A percentile compares a stretch with the other conserved stretches of the same genome.
Conservation (phyloP, 805 yeast species). For the Alloascoidea africana region DNA sequence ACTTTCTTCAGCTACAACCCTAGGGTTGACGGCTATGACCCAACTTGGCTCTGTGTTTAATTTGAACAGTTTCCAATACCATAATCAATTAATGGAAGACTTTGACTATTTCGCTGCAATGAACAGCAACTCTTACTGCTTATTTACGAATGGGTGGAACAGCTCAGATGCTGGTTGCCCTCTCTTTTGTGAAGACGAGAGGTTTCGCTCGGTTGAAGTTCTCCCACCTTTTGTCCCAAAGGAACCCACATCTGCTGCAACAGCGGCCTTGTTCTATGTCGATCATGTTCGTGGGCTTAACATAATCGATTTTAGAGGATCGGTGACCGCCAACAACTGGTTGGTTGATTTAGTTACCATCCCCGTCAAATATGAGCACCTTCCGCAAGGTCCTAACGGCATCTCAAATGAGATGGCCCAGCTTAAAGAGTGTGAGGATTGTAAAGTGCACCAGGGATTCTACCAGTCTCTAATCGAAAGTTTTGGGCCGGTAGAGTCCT, state of each 20-base stretch:
- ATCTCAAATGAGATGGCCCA: neutral
- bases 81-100: neutral
- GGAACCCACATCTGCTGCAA: neutral
- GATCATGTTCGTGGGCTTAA: neutral
- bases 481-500: slow-evolving; percentile 19
- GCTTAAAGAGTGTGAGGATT: slow-evolving; percentile 24
- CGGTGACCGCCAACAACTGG: neutral
- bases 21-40: too few species aligned
- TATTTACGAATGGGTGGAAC: neutral
- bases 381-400: neutral
- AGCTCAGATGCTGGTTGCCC: neutral
- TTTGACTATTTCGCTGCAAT: neutral
- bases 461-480: slow-evolving; percentile 23
- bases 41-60: too few species aligned
- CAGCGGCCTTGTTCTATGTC: neutral
- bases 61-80: too few species aligned
- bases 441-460: slow-evolving; percentile 54
- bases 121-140: neutral
- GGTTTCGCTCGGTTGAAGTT: neutral
- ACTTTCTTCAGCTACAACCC: too few species aligned
- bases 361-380: neutral
- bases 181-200: neutral
- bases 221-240: neutral
- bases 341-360: neutral
- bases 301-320: neutral